Base-by-base conservation (phyloP, 1,284 basidiomycete species). In the Tilletia setariae region DNA sequence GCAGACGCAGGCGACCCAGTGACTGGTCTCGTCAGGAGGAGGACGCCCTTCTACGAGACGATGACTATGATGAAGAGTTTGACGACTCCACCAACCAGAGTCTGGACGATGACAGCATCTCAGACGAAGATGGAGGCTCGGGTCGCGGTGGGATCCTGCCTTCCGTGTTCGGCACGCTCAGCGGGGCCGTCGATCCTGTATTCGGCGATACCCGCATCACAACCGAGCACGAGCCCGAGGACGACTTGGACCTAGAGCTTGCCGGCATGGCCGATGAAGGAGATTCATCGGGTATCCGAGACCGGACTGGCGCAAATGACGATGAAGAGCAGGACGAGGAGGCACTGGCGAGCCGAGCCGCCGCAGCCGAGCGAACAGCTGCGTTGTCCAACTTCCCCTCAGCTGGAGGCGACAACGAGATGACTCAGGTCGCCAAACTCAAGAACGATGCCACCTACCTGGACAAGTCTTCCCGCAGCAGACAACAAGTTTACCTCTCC, bases 401-500 rank as follows among this genome's bases (percentile, higher is more conserved):
- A 25, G 23, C 56, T n/a, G 56, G 56, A 32, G 56, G 56, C 2
- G 56, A 61, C 25, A 61, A 61, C 28, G 56, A 61, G 4, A 61
- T 61, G 56, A 40, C 32, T 15, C 28, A 25, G 8, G 64, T 53
- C n/a, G 62, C 62, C 23, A 35, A 42, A 64, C 68, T 8, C 61
- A 30, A 42, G 9, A 63, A 67, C 35, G 73, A 77, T 63, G 35
- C 74, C 63, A 77, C 64, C 43, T 82, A 70, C 68, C 76, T 80
- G 25, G 79, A 82, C 72, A 79, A 79, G 68, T 65, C 67, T 21
- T 76, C 76, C 62, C 74, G 67, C 59, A 72, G 72, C 65, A 74
- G 92, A 68, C 96, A 99, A 83, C 90, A 89, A 1, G 87, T 98
- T 46, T 89, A 94, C 78, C 87, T 98, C 30, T 86, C 89, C 2